These are phyloP conservation scores for Colletotrichum truncatum DNA, from an alignment of 2,329 filamentous ascomycete species.

Conservation along the genomic window DNA sequence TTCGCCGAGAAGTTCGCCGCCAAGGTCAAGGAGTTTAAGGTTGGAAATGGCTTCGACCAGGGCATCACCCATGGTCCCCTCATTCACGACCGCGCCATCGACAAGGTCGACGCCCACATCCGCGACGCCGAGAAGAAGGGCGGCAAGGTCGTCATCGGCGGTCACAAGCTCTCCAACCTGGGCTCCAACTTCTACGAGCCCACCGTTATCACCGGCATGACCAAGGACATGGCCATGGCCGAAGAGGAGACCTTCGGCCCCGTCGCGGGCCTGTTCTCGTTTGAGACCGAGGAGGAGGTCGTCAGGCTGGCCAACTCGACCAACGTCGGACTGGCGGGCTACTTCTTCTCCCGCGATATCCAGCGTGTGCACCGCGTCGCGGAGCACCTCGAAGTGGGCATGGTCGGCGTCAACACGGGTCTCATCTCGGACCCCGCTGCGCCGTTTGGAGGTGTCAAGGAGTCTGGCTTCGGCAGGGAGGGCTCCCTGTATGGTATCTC, in stretches of 20 bases:
- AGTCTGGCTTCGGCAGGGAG: conserved; percentile 83
- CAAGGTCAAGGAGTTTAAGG: conserved; percentile 78
- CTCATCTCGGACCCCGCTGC: conserved; percentile 66
- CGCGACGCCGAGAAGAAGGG: conserved; percentile 82
- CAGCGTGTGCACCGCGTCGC: conserved; percentile 69
- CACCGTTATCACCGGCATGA: conserved; percentile 91
- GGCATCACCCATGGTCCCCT: conserved; percentile 82
- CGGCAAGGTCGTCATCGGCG: conserved; percentile 78
- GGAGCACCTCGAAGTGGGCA: conserved; percentile 81
- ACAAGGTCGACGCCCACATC: conserved; percentile 83
- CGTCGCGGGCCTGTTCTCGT: conserved; percentile 88
- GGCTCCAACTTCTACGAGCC: conserved; percentile 90
- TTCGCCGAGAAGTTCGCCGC: conserved; percentile 76
- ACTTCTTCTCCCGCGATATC: conserved; percentile 83
- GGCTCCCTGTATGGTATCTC: conserved; percentile 80
- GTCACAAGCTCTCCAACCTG: conserved; percentile 67
- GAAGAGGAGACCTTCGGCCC: conserved; percentile 96
- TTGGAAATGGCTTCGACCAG: conserved; percentile 77
- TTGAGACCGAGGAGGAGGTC: conserved; percentile 89
- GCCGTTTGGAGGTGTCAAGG: conserved; percentile 83
- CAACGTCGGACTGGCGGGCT: conserved; percentile 90
- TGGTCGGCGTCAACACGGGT: conserved; percentile 87
- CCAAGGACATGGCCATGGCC: conserved; percentile 82
- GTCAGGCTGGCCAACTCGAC: conserved; percentile 82
- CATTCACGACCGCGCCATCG: conserved; percentile 84